A percentile compares a stretch with the other conserved stretches of the same genome.
Conservation (phyloP, 1,284 basidiomycete genomes). For the Filobasidium uniguttulatum region DNA sequence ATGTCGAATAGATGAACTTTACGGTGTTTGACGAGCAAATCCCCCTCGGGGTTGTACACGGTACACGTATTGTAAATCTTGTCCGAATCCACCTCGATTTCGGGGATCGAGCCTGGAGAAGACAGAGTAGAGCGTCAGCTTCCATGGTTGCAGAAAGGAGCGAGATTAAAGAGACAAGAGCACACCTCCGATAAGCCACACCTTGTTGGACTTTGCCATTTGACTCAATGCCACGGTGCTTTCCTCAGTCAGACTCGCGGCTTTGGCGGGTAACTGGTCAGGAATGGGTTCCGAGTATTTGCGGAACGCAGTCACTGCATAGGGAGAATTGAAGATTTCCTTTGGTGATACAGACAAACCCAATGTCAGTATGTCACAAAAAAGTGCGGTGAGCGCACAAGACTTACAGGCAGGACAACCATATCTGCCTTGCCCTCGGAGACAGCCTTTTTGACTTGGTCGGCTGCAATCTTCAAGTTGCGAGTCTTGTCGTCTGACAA, state of each 20-base stretch:
- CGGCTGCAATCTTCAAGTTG: slow-evolving; percentile 64
- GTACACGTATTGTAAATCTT: slow-evolving; percentile 85
- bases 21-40: slow-evolving; percentile 73
- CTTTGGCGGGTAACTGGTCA: slow-evolving; percentile 42
- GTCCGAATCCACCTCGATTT: slow-evolving; percentile 50
- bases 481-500: slow-evolving; percentile 53
- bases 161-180: not conserved
- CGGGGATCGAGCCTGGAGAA: slow-evolving; percentile 68
- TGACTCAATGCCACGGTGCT: slow-evolving; percentile 69
- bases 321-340: slow-evolving; percentile 98
- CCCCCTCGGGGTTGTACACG: slow-evolving; percentile 63
- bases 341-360: slow-evolving; percentile 28
- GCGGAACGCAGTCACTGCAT: slow-evolving; percentile 73
- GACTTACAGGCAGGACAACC: slow-evolving; percentile 69
- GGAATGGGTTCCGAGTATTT: slow-evolving; percentile 68
- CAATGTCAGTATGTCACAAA: not conserved
- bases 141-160: not conserved
- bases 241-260: slow-evolving; percentile 47
- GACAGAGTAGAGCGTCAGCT: not conserved
- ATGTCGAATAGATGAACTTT: slow-evolving; percentile 98
- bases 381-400: not conserved
- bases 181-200: slow-evolving; percentile 84
- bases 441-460: slow-evolving; percentile 62
- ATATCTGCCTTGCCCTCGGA: slow-evolving; percentile 53
- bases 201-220: slow-evolving; percentile 62